These are phyloP conservation scores for Cryomyces antarcticus DNA, from an alignment of 495 filamentous ascomycete species.

Conservation along the genomic window DNA sequence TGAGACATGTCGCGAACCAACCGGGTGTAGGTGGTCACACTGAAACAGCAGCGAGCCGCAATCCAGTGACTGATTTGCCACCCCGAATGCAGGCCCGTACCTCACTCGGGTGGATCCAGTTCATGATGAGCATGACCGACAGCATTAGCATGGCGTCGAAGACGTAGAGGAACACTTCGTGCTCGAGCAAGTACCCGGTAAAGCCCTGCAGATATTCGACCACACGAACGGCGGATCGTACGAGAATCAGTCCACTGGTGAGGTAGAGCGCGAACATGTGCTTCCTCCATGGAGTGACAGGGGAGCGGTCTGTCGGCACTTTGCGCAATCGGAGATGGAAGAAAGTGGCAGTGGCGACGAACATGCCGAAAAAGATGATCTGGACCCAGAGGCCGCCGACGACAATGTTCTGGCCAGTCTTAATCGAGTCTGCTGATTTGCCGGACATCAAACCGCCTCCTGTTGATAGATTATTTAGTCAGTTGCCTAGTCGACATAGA, in stretches of 20 bases:
- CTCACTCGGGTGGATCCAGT: slow-evolving; percentile 22
- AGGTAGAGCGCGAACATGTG: slow-evolving; percentile 32
- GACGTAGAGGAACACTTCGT: slow-evolving; percentile 41
- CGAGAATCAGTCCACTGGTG: slow-evolving; percentile 32
- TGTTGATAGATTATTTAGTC: slow-evolving; percentile 1
- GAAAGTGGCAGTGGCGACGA: slow-evolving; percentile 19
- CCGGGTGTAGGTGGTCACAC: no score
- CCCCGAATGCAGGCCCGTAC: background rate
- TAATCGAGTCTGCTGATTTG: slow-evolving; percentile 4
- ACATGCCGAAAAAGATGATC: slow-evolving; percentile 24
- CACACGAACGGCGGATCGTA: slow-evolving; percentile 39
- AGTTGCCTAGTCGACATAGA: background rate
- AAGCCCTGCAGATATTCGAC: slow-evolving; percentile 40
- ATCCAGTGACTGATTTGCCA: no score
- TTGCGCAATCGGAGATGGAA: slow-evolving; percentile 21
- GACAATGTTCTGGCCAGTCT: slow-evolving; percentile 13
- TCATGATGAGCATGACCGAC: slow-evolving; percentile 28
- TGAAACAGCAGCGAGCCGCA: no score
- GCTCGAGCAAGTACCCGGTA: slow-evolving; percentile 26
- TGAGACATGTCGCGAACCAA: no score
- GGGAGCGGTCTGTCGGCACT: slow-evolving; percentile 1
- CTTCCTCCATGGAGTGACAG: slow-evolving; percentile 25
- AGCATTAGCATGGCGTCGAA: slow-evolving; percentile 44
- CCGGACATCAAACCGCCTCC: slow-evolving; percentile 20
- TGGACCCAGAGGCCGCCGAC: slow-evolving; percentile 25